Percentiles rank a stretch among this genome's conserved stretches.
Conservation (phyloP, 2,329 filamentous ascomycete species). For the Monilinia laxa region DNA sequence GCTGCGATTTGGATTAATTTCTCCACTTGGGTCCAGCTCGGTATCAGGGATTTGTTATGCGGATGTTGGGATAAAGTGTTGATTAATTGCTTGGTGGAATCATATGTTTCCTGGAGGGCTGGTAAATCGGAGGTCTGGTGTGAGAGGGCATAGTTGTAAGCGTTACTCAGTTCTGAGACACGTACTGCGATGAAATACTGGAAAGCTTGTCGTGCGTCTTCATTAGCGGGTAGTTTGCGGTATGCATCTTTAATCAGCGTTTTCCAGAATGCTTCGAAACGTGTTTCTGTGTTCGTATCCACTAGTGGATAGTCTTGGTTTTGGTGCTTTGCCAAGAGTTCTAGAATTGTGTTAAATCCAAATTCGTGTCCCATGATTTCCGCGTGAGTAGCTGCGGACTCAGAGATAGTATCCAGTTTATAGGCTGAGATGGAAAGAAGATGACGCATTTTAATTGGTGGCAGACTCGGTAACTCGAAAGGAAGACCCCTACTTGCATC, state of each 20-base stretch:
- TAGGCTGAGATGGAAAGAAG: slow-evolving; percentile 15
- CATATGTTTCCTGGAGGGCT: not conserved
- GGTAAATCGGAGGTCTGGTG: not conserved
- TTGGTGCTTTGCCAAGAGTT: not conserved
- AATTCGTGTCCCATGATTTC: slow-evolving; percentile 22
- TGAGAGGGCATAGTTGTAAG: not conserved
- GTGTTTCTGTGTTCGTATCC: not conserved
- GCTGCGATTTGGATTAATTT: slow-evolving; percentile 4
- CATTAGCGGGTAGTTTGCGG: slow-evolving; percentile 11
- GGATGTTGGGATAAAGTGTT: not conserved
- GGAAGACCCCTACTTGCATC: slow-evolving; percentile 20
- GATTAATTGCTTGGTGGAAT: not conserved
- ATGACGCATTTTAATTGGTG: not conserved
- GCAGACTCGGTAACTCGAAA: slow-evolving; percentile 15
- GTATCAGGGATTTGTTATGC: slow-evolving; percentile 1
- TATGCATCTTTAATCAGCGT: slow-evolving; percentile 26
- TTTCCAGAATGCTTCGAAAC: slow-evolving; percentile 27
- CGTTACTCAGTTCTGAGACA: slow-evolving; percentile 11
- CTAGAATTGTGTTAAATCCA: slow-evolving; percentile 6
- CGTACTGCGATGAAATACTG: slow-evolving; percentile 19
- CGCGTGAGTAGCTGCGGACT: not conserved
- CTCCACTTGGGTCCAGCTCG: not conserved
- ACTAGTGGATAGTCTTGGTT: not conserved
- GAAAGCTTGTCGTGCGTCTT: slow-evolving; percentile 5
- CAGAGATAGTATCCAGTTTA: slow-evolving; percentile 11